Conservation (phyloP, 2,329 filamentous ascomycete genomes). For the Bimuria novae-zelandiae region DNA sequence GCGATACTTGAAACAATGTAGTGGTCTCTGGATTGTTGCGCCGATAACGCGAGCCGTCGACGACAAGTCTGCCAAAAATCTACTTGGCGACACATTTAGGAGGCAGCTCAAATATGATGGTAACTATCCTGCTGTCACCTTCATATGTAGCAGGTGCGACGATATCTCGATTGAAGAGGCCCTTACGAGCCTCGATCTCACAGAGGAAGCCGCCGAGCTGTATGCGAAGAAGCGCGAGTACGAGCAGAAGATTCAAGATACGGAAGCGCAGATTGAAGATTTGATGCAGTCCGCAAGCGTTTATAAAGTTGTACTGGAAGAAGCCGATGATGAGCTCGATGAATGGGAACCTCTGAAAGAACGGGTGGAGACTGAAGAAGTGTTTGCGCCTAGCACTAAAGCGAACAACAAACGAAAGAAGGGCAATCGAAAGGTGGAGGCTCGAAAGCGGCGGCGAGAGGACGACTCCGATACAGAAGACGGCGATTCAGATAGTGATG, state of each 20-base stretch:
- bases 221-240: slow-evolving; percentile 27
- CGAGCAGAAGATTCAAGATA: slow-evolving; percentile 21
- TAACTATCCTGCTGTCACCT: slow-evolving; percentile 58
- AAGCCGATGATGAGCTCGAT: slow-evolving; percentile 51
- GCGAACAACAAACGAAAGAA: slow-evolving; percentile 51
- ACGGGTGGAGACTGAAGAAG: slow-evolving; percentile 47
- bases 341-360: slow-evolving; percentile 51
- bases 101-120: slow-evolving; percentile 65
- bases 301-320: slow-evolving; percentile 40
- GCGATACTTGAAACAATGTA: slow-evolving; percentile 65
- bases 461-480: slow-evolving; percentile 26
- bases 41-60: slow-evolving; percentile 65
- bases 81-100: slow-evolving; percentile 63
- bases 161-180: slow-evolving; percentile 59
- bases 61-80: slow-evolving; percentile 61
- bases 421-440: slow-evolving; percentile 2
- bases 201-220: slow-evolving; percentile 35
- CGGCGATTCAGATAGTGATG: slow-evolving; percentile 24
- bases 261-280: slow-evolving; percentile 26
- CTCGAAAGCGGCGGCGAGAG: slow-evolving; percentile 24
- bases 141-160: slow-evolving; percentile 68
- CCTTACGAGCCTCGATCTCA: slow-evolving; percentile 44
- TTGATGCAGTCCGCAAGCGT: slow-evolving; percentile 43
- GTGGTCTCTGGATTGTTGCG: slow-evolving; percentile 65
- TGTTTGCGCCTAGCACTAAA: slow-evolving; percentile 44